phyloP scores from a whole-genome alignment of 2,329 filamentous ascomycete species.

The Byssochlamys sp. region DNA sequence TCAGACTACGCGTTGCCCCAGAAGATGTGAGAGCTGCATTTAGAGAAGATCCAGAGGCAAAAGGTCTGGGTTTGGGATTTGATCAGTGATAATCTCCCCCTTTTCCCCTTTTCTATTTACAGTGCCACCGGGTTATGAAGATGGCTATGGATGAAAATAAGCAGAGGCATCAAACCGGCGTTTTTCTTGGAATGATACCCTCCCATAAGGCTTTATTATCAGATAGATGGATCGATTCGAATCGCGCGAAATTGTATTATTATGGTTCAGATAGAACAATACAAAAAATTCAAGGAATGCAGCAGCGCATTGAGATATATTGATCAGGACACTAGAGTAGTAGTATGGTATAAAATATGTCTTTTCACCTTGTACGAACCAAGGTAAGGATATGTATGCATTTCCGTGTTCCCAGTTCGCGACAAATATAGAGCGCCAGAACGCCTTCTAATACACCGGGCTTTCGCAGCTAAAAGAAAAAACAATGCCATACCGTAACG shows the following conservation, averaged over 20 bases:
- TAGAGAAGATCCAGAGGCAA: constrained; percentile 77
- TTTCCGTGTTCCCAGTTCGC: not conserved
- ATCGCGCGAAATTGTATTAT: not conserved
- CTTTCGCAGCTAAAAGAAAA: not conserved
- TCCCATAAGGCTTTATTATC: not conserved
- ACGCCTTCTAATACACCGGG: constrained; percentile 3
- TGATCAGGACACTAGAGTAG: not conserved
- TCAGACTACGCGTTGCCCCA: constrained; percentile 75
- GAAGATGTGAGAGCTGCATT: constrained; percentile 85
- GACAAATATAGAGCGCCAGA: constrained; percentile 1
- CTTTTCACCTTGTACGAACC: not conserved
- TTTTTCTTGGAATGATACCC: not conserved
- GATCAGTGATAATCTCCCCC: constrained; percentile 16
- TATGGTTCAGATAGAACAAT: not conserved
- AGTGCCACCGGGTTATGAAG: not conserved
- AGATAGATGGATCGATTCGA: not conserved
- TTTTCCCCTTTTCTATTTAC: not conserved
- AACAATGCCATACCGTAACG: not conserved
- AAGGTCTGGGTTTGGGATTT: constrained; percentile 58
- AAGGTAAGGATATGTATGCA: not conserved
- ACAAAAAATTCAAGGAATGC: not conserved
- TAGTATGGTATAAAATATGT: not conserved
- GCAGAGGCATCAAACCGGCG: not conserved
- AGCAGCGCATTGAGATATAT: not conserved
- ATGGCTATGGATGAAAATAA: not conserved